phyloP scores from a whole-genome alignment of 2,329 filamentous ascomycete species.

The Penicillium glabrum region DNA sequence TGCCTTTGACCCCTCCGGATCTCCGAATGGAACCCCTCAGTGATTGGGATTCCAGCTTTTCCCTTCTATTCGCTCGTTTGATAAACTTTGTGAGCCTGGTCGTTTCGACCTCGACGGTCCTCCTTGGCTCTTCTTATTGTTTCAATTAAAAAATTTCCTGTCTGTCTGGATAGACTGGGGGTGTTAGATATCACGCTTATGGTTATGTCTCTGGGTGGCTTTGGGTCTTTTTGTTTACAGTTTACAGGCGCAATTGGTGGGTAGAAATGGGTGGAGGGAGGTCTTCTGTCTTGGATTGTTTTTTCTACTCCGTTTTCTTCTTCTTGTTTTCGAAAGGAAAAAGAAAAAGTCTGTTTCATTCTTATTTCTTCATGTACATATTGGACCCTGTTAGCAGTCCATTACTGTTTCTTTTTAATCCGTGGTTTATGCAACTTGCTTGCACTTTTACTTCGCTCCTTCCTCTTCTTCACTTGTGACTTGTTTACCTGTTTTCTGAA shows the following conservation, averaged over 20 bases:
- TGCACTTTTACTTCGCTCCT: slow-evolving; percentile 2
- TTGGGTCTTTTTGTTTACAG: slow-evolving; percentile 18
- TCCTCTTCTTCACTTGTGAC: neutral
- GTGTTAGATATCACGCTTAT: slow-evolving; percentile 26
- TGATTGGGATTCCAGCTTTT: slow-evolving; percentile 13
- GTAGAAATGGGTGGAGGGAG: slow-evolving; percentile 5
- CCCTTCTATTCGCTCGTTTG: neutral
- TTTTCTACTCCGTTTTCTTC: slow-evolving; percentile 3
- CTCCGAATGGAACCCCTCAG: slow-evolving; percentile 33
- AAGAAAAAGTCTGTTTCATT: slow-evolving; percentile 1
- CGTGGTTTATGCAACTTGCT: slow-evolving; percentile 5
- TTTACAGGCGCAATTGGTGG: neutral
- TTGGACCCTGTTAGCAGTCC: neutral
- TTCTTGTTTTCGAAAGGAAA: slow-evolving; percentile 1
- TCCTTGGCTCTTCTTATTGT: slow-evolving; percentile 14
- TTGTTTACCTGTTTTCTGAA: neutral
- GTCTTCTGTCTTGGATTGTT: slow-evolving; percentile 5
- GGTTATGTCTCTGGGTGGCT: slow-evolving; percentile 25
- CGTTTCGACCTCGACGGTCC: slow-evolving; percentile 13
- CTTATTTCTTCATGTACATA: slow-evolving; percentile 4
- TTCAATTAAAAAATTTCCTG: slow-evolving; percentile 12
- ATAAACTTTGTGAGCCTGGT: neutral
- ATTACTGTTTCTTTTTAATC: slow-evolving; percentile 13
- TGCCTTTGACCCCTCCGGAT: slow-evolving; percentile 31
- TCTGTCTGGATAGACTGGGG: slow-evolving; percentile 36